These are phyloP conservation scores for Nakazawaea holstii DNA, from an alignment of 805 yeast genomes.

Conservation along the genomic window DNA sequence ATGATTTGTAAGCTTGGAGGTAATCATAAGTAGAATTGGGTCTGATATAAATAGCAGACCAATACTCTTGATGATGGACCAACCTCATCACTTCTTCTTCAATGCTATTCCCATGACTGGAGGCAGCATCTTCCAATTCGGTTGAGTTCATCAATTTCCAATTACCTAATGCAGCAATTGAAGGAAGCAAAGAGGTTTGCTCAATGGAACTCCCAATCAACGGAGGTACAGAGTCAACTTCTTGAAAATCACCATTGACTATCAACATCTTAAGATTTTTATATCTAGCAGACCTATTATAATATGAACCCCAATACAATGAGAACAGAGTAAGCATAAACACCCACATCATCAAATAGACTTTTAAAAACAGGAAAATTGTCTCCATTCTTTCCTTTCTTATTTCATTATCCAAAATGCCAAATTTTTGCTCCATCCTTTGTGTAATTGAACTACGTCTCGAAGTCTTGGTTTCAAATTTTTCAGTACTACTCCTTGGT, in stretches of 20 bases:
- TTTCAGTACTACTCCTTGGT: neutral
- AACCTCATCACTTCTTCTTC: constrained; percentile 32
- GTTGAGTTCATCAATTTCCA: constrained; percentile 18
- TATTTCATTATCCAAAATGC: constrained; percentile 22
- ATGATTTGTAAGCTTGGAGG: constrained; percentile 29
- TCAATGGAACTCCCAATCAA: constrained; percentile 16
- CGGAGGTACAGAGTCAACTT: neutral
- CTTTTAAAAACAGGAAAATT: constrained; percentile 16
- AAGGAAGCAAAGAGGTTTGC: constrained; percentile 17
- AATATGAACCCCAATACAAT: constrained; percentile 38
- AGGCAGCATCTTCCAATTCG: constrained; percentile 26
- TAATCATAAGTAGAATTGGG: constrained; percentile 43
- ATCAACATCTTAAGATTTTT: constrained; percentile 28
- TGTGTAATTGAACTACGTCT: constrained; percentile 1
- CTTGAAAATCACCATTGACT: constrained; percentile 29
- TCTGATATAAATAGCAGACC: constrained; percentile 53
- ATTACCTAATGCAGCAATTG: constrained; percentile 14
- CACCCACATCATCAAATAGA: constrained; percentile 26
- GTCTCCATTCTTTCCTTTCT: constrained; percentile 11
- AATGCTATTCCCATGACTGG: constrained; percentile 22
- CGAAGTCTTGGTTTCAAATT: neutral
- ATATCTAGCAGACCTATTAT: constrained; percentile 23
- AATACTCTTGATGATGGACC: constrained; percentile 49
- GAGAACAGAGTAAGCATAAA: constrained; percentile 31
- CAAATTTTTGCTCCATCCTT: constrained; percentile 14